These are phyloP conservation scores for Colletotrichum salicis DNA, from an alignment of 2,329 filamentous ascomycete genomes.

Conservation along the genomic window DNA sequence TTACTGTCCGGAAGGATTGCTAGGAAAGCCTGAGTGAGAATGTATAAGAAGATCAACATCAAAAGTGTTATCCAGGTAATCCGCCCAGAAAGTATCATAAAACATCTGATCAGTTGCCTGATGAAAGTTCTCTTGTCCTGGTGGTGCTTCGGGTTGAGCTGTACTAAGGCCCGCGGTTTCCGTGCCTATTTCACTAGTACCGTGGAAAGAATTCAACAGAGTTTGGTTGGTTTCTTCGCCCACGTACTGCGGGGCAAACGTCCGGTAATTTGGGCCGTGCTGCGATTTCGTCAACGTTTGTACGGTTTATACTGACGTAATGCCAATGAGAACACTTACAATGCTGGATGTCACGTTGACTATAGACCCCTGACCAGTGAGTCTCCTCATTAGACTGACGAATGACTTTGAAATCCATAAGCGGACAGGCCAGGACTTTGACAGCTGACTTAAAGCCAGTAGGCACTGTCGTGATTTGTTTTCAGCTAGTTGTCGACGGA, in stretches of 20 bases:
- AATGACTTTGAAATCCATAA: slow-evolving; percentile 18
- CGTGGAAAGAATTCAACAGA: neutral
- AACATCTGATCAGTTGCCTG: slow-evolving; percentile 9
- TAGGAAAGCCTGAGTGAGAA: neutral
- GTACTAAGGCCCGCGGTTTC: neutral
- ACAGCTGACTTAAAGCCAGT: slow-evolving; percentile 11
- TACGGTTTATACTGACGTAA: neutral
- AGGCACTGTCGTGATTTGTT: slow-evolving; percentile 25
- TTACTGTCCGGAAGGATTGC: neutral
- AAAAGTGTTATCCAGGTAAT: slow-evolving; percentile 4
- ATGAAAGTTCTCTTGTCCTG: neutral
- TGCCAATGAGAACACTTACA: neutral
- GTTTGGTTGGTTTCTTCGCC: neutral
- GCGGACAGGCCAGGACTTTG: slow-evolving; percentile 24
- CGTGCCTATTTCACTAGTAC: neutral
- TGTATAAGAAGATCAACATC: slow-evolving; percentile 17
- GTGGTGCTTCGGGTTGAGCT: neutral
- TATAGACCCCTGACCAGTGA: slow-evolving; percentile 16
- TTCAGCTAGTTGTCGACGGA: slow-evolving; percentile 14
- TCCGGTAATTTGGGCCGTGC: neutral
- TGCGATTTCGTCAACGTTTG: neutral
- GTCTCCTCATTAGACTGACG: slow-evolving; percentile 14
- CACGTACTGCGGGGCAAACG: neutral
- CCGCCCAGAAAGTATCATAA: slow-evolving; percentile 15
- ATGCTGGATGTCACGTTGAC: slow-evolving; percentile 10